These are phyloP conservation scores for Noccaea bulbosa DNA, from an alignment of 345 rosid genomes.

Conservation along the genomic window DNA sequence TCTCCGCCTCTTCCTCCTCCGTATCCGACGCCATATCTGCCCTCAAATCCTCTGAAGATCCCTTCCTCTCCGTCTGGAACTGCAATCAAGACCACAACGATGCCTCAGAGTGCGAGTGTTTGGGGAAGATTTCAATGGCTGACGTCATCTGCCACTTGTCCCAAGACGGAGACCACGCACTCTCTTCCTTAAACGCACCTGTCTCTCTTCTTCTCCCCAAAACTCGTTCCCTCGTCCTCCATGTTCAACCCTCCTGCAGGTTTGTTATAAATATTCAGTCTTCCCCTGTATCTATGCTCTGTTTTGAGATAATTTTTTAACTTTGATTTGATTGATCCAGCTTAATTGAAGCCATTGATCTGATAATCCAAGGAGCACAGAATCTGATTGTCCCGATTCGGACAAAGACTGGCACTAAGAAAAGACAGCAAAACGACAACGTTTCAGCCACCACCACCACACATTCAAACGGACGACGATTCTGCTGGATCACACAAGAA, in stretches of 20 bases:
- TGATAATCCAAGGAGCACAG: conserved; percentile 82
- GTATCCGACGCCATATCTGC: conserved; percentile 66
- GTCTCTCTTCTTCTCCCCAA: conserved; percentile 68
- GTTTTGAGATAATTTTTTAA: neutral
- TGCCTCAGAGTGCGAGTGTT: conserved; percentile 53
- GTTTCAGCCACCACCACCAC: conserved; percentile 32
- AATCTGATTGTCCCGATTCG: conserved; percentile 81
- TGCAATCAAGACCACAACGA: conserved; percentile 48
- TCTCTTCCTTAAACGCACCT: conserved; percentile 56
- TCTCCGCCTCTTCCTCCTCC: conserved; percentile 59
- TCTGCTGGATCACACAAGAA: conserved; percentile 94
- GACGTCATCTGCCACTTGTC: conserved; percentile 66
- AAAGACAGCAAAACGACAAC: conserved; percentile 44
- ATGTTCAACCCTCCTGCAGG: conserved; percentile 81
- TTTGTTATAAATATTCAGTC: conserved; percentile 28
- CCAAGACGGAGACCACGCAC: conserved; percentile 52
- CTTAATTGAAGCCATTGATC: conserved; percentile 77
- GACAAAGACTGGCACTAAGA: conserved; percentile 49
- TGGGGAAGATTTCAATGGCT: conserved; percentile 70
- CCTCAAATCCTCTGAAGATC: conserved; percentile 61
- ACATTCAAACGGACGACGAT: conserved; percentile 68
- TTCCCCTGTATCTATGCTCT: conserved; percentile 28
- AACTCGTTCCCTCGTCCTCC: conserved; percentile 52
- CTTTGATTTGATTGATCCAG: conserved; percentile 50
- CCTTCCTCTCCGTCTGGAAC: conserved; percentile 73